Base-by-base conservation (phyloP, 306 rosid genomes). In the Sphenostylis stenocarpa region DNA sequence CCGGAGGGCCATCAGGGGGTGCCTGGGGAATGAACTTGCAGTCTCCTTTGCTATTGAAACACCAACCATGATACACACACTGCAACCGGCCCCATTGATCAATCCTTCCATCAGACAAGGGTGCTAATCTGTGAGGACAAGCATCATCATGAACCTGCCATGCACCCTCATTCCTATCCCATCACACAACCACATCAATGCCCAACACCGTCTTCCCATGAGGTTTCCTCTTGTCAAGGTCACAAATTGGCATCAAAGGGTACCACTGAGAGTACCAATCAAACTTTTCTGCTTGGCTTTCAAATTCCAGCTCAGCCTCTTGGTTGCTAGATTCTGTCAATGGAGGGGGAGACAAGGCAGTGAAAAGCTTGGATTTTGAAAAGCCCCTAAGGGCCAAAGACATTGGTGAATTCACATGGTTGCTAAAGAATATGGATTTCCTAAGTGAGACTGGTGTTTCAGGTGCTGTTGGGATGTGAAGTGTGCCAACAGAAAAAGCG, bases 11-110 rank as follows among this genome's bases (percentile, higher is more conserved):
- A 6, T 92, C 92, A 3, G 65, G 83, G 33, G 96, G 91, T 34
- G 91, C 96, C 70, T 94, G 98, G 69, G 97, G 98, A 85, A 94
- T 94, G 67, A 94, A 66, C 71, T 91, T 87, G 82, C 98, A 94
- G 33, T 86, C 88, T 29, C 97, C 98, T 19, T 91, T 82, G 76
- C 98, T 97, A 85, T 87, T 83, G 67, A 94, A 94, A 75, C 98
- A 94, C 97, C 96, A 94, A 26, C 98, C 98, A 84, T 94, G 97
- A 63, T 94, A 94, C 29, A 94, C 98, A 77, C 98, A 94, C 80
- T 91, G 98, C 83, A 91, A 80, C 69, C 98, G 84, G 0, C 98
- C 98, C 97, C 94, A 88, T 49, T 86, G 94, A 84, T 94, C 98
- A 76, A 94, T 94, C 79, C 98, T 84, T 45, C 97, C 98, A 72